phyloP scores from a whole-genome alignment of 2,329 filamentous ascomycete genomes.

The Clonostachys rosea region DNA sequence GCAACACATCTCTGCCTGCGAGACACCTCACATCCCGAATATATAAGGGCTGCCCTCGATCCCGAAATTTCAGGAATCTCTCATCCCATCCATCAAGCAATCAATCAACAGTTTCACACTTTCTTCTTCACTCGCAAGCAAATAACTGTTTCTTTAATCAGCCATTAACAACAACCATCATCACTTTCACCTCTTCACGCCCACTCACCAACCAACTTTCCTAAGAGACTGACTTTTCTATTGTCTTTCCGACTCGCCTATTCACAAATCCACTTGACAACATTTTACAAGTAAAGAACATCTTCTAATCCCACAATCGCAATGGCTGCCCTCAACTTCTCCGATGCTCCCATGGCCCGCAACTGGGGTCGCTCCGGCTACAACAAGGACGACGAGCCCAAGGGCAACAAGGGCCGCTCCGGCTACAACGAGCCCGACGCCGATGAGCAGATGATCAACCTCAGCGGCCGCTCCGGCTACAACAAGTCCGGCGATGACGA shows the following conservation, averaged over 20 bases:
- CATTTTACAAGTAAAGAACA: neutral
- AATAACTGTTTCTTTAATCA: too few relatives aligned
- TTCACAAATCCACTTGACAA: too few relatives aligned
- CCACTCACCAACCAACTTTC: neutral
- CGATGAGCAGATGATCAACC: conserved; percentile 4
- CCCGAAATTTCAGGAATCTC: too few relatives aligned
- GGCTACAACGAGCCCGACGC: conserved; percentile 39
- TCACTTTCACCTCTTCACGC: neutral
- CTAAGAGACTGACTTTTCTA: neutral
- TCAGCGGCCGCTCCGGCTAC: conserved; percentile 30
- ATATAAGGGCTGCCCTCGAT: too few relatives aligned
- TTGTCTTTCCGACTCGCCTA: too few relatives aligned
- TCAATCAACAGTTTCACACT: too few relatives aligned
- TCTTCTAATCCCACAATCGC: conserved; percentile 9
- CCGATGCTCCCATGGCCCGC: conserved; percentile 31
- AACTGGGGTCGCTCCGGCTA: conserved; percentile 34
- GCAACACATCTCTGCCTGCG: too few relatives aligned
- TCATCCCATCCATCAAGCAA: too few relatives aligned
- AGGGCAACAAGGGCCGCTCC: conserved; percentile 33
- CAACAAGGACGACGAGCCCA: conserved; percentile 29
- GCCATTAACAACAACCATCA: neutral
- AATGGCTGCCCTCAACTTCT: conserved; percentile 32
- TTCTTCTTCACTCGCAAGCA: too few relatives aligned
- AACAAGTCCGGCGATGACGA: conserved; percentile 3
- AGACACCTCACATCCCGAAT: too few relatives aligned